Base-by-base conservation (phyloP, 768 basidiomycete genomes). In the Leccinum olivaceopallidum region DNA sequence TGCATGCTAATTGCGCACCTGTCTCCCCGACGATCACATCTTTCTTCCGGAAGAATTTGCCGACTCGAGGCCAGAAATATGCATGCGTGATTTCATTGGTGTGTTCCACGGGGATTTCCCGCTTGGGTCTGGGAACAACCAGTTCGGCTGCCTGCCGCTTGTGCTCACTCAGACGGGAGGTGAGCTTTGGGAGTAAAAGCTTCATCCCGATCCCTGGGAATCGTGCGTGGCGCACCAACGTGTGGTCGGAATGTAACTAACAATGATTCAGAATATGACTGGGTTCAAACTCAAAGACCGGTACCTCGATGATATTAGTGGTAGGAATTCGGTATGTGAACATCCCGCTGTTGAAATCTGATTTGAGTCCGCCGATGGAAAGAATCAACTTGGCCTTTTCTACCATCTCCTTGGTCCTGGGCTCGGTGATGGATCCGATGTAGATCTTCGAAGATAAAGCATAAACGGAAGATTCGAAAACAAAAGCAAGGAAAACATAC, bases 11-110 rank as follows among this genome's bases (percentile, higher is more conserved):
- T 28, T 9, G 10, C 58, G 16, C 58, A 80, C 93, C 95, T 13
- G 95, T 98, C 76, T 98, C 95, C 2, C 92, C 85, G 49, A 97
- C 75, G 60, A 97, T 84, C 36, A 96, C 84, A 73, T 93, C 93
- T 36, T 82, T 78, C 22, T 83, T 74, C 62, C 75, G 78, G 77
- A 95, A 91, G 79, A 93, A 94, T 59, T 80, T 71, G 9, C 83
- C 81, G 12, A 95, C 65, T 34, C 87, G 84, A 2, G 92, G 90
- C 94, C 94, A 96, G 70, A 95, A 83, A 81, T 86, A 93, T 13
- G 81, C 74, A 62, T 96, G 95, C 1, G 86, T 83, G 69, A 96
- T 93, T 8, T 66, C 67, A 13, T 82, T 75, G 58, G 76, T 71
- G 9, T 70, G 73, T 63, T 87, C 85, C n/a, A 79, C 59, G 0